These are phyloP conservation scores for Graphilbum ipis-grandicollis DNA, from an alignment of 2,329 filamentous ascomycete genomes.

Conservation along the genomic window DNA sequence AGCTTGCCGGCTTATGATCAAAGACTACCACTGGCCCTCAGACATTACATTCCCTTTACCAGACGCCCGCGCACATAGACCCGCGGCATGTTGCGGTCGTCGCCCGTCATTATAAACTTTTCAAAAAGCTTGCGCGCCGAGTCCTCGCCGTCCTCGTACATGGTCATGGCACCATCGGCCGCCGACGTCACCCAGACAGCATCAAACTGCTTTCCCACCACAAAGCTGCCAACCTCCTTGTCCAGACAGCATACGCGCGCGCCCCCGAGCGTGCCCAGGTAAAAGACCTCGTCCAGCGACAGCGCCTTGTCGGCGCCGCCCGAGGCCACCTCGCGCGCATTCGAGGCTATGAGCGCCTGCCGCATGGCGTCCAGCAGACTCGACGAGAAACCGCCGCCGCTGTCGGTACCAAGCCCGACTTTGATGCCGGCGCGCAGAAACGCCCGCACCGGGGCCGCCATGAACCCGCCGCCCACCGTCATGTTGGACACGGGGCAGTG, in stretches of 20 bases:
- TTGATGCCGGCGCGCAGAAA: conserved; percentile 41
- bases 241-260: conserved; percentile 39
- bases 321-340: conserved; percentile 25
- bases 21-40: too few relatives aligned
- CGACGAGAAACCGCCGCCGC: conserved; percentile 36
- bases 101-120: conserved; percentile 49
- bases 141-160: background rate
- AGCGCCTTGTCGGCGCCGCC: conserved; percentile 24
- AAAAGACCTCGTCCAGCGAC: conserved; percentile 34
- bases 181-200: background rate
- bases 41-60: background rate
- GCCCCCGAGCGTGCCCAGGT: conserved; percentile 43
- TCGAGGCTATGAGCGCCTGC: conserved; percentile 37
- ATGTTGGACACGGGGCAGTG: conserved; percentile 51
- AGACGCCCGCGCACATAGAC: conserved; percentile 30
- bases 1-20: too few relatives aligned
- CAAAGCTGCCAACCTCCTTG: conserved; percentile 36
- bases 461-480: conserved; percentile 42
- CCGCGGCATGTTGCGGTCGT: conserved; percentile 40
- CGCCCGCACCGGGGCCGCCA: conserved; percentile 40
- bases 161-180: background rate
- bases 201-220: conserved; percentile 28
- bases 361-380: conserved; percentile 41
- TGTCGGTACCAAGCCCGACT: conserved; percentile 36
- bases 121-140: conserved; percentile 33